Evolutionary conservation across 2,329 filamentous ascomycete genomes (phyloP).

Genomic region (Metarhizium rileyi): DNA sequence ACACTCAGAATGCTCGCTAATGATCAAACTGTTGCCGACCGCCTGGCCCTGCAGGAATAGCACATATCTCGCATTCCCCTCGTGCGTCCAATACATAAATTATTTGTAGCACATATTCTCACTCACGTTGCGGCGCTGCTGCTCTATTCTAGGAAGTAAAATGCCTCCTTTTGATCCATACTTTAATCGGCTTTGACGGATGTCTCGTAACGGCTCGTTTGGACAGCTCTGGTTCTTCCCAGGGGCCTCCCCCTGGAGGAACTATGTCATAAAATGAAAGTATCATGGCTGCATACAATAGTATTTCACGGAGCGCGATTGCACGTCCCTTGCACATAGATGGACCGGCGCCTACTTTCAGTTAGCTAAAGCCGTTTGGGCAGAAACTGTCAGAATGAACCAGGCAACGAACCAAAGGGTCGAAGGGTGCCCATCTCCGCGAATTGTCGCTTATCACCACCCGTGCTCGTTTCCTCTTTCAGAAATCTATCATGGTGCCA

Average conservation of each 20-base stretch:
- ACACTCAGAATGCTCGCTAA: background rate
- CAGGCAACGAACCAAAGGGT: constrained; percentile 22
- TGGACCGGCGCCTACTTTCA: constrained; percentile 18
- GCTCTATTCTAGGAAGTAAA: background rate
- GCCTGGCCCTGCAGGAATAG: background rate
- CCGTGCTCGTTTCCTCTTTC: constrained; percentile 14
- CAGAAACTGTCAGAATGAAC: background rate
- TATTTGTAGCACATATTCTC: background rate
- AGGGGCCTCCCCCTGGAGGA: constrained; percentile 18
- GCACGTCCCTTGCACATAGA: constrained; percentile 23
- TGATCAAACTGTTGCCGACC: background rate
- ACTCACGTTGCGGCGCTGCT: background rate
- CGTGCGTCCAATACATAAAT: background rate
- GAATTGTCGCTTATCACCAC: constrained; percentile 13
- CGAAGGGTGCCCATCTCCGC: constrained; percentile 19
- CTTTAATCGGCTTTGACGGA: constrained; percentile 18
- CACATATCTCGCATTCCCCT: too few relatives aligned
- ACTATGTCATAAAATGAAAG: constrained; percentile 27
- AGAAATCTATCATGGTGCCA: constrained; percentile 27
- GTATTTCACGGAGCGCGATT: constrained; percentile 23
- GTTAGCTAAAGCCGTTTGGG: background rate
- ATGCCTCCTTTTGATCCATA: constrained; percentile 23
- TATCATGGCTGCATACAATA: constrained; percentile 24
- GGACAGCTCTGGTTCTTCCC: constrained; percentile 16
- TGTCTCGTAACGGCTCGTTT: constrained; percentile 18